These are phyloP conservation scores for Eimeria sp. DNA, from an alignment of 169 alveolate species.

Conservation along the genomic window DNA sequence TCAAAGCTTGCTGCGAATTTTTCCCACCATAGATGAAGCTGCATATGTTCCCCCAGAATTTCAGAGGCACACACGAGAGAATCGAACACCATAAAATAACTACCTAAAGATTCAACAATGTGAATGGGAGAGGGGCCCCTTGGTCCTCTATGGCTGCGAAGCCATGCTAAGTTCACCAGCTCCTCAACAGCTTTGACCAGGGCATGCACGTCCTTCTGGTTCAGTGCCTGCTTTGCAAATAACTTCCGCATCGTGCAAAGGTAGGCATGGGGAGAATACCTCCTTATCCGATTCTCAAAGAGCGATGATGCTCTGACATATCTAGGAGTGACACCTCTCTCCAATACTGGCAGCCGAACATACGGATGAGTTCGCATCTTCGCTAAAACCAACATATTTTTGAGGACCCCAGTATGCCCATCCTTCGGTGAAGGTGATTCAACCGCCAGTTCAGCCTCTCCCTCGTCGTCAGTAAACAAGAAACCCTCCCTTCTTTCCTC, in stretches of 20 bases:
- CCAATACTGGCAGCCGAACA: neutral
- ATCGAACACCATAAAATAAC: neutral
- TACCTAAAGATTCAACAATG: neutral
- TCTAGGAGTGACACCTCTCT: neutral
- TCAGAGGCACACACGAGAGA: neutral
- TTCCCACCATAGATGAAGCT: neutral
- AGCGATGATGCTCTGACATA: neutral
- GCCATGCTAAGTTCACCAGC: neutral
- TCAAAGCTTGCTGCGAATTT: neutral
- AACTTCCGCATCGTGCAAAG: neutral
- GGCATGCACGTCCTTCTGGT: neutral
- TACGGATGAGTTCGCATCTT: neutral
- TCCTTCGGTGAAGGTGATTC: neutral
- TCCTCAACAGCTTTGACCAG: neutral
- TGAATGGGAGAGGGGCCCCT: neutral
- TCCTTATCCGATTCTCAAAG: neutral
- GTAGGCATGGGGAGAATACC: neutral
- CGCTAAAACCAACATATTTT: neutral
- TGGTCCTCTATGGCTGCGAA: too few relatives aligned
- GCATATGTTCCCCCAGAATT: neutral
- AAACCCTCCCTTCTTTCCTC: neutral
- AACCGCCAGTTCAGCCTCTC: neutral
- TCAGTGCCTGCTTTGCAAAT: neutral
- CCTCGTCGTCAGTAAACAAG: neutral
- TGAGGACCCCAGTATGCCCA: neutral